A percentile compares a stretch with the other conserved stretches of the same genome.
Evolutionary conservation across 2,329 filamentous ascomycete species (phyloP).

Genomic region (Lachnum nothofagi): DNA sequence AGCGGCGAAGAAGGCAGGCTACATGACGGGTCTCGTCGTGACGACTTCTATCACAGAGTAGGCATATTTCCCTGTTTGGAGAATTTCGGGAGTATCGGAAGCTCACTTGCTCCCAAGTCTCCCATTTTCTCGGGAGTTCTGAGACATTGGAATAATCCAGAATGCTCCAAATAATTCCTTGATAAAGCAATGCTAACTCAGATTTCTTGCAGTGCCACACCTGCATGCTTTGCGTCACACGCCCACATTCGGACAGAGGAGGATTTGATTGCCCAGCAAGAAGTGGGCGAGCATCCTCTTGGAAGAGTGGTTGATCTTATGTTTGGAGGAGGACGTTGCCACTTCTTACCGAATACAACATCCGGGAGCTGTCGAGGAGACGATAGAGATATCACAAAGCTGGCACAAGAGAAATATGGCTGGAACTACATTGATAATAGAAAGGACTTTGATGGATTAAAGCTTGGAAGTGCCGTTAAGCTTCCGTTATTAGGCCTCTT

Average conservation of each 20-base stretch:
- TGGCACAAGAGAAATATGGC: constrained; percentile 69
- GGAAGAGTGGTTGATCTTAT: constrained; percentile 87
- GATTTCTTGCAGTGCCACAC: no score
- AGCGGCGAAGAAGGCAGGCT: constrained; percentile 86
- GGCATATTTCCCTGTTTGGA: no score
- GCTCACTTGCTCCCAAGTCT: no score
- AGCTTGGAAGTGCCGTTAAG: constrained; percentile 60
- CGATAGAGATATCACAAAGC: constrained; percentile 64
- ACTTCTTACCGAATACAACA: constrained; percentile 81
- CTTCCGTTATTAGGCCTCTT: constrained; percentile 84
- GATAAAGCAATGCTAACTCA: no score
- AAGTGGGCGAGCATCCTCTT: constrained; percentile 81
- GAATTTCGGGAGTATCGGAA: no score
- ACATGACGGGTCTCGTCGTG: constrained; percentile 88
- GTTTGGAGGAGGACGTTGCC: constrained; percentile 86
- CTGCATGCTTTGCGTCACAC: constrained; percentile 89
- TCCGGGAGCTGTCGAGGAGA: constrained; percentile 78
- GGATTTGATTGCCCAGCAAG: constrained; percentile 86
- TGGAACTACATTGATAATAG: constrained; percentile 75
- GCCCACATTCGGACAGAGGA: constrained; percentile 75
- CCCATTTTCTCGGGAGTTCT: no score
- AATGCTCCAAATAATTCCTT: no score
- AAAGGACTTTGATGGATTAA: constrained; percentile 68
- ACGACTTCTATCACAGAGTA: constrained; percentile 94
- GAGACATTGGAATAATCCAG: no score